These are phyloP conservation scores for Eucalyptus curtisii DNA, from an alignment of 345 rosid genomes.

Conservation along the genomic window DNA sequence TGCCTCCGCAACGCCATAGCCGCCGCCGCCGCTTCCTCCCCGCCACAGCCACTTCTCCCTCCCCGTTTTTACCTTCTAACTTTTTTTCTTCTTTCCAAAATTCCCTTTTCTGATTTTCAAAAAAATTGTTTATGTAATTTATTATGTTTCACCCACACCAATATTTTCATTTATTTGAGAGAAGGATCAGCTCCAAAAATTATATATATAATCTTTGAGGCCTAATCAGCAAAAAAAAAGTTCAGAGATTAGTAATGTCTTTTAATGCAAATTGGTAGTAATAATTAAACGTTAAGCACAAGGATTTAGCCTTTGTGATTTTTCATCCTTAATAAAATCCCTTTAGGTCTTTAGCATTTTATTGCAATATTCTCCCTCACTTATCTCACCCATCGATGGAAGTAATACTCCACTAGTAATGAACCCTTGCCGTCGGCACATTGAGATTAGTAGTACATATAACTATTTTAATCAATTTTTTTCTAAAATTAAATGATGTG, in stretches of 20 bases:
- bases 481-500: background rate
- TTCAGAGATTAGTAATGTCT: background rate
- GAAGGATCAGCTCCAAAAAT: background rate
- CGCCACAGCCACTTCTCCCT: background rate
- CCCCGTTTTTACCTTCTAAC: background rate
- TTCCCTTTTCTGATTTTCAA: background rate
- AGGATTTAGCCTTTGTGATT: background rate
- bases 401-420: background rate
- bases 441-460: background rate
- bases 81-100: background rate
- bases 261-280: background rate
- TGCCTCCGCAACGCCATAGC: background rate
- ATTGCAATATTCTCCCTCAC: background rate
- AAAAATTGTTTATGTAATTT: background rate
- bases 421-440: background rate
- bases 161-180: background rate
- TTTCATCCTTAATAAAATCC: background rate
- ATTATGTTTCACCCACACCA: background rate
- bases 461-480: background rate
- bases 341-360: background rate
- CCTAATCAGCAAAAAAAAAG: background rate
- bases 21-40: background rate
- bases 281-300: background rate
- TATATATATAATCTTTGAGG: background rate
- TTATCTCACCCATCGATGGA: background rate